Conservation (phyloP, 2,329 filamentous ascomycete species). For the Fusarium nurragi region DNA sequence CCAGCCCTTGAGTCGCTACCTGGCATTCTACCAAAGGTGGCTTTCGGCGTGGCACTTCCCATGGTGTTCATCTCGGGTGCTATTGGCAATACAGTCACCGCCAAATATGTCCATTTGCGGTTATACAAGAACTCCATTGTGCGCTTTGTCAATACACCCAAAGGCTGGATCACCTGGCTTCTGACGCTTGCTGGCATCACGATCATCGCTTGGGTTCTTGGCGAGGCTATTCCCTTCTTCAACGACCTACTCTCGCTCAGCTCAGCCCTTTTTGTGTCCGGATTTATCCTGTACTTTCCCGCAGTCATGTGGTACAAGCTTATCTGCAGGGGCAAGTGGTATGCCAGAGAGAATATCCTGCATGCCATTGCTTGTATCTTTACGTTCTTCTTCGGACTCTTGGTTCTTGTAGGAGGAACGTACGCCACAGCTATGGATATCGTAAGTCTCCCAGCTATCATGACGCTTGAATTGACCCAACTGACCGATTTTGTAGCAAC, state of each 20-base stretch:
- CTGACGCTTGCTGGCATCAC: constrained; percentile 65
- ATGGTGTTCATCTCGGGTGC: constrained; percentile 76
- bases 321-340: constrained; percentile 41
- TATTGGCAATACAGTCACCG: constrained; percentile 61
- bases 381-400: constrained; percentile 29
- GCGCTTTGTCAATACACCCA: constrained; percentile 36
- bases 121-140: constrained; percentile 35
- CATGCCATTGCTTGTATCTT: constrained; percentile 10
- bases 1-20: constrained; percentile 72
- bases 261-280: constrained; percentile 58
- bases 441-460: background rate
- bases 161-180: constrained; percentile 62
- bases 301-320: constrained; percentile 54
- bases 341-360: constrained; percentile 27
- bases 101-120: constrained; percentile 50
- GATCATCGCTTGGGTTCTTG: constrained; percentile 54
- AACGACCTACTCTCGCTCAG: constrained; percentile 66
- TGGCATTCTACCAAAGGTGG: constrained; percentile 54
- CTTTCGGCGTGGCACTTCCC: constrained; percentile 63
- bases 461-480: fast-evolving
- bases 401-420: constrained; percentile 26
- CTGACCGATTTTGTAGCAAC: constrained; percentile 2
- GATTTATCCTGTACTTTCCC: constrained; percentile 51
- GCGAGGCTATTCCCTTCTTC: constrained; percentile 77
- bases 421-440: constrained; percentile 33